Evolutionary conservation across 1,284 basidiomycete species (phyloP), one percentile per base, ranked within the genome.

Genomic region (Austropuccinia psidii): DNA sequence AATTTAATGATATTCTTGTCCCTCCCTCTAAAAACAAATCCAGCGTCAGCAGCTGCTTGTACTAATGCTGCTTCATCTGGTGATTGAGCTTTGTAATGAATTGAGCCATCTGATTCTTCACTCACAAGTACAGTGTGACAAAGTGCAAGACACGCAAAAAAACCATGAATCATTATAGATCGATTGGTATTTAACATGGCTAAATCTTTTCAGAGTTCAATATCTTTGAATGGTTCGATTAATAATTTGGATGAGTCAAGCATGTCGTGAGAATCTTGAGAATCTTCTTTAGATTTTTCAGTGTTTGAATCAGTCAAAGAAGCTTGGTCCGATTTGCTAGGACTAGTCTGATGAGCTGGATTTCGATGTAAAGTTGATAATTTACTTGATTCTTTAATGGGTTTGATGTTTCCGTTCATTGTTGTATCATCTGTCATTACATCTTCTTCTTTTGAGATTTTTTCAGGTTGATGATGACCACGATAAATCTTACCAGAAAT

Each of bases 21-120:
- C 72, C 91, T 85, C 4, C 94, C 93, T 27, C 87, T 86, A 83
- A 97, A 98, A 65, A 94, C 85, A 80, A 90, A 98, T 0, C 95
- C 95, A 55, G 90, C 88, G 79, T 98, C 94, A 13, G 95, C 94
- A 0, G 96, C 95, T 31, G 93, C 92, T 81, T 96, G 92, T 0
- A 98, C 95, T 24, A 99, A 86, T 15, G 95, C 96, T 3, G 92
- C 90, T 83, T 98, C 96, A 80, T 98, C 96, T 1, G 96, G 96
- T 31, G 88, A 90, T 81, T 98, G 95, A 3, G 95, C 93, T 82
- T 96, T 97, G 85, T 96, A 98, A 79, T 90, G 87, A 75, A 97
- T 86, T 0, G 88, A 89, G 19, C 58, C 58, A 13, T 35, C 41
- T 0, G 85, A 84, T 78, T 90, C 85, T 60, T 89, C 85, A n/a